phyloP scores from a whole-genome alignment of 2,329 filamentous ascomycete species.

The Pestalotiopsis sp. region DNA sequence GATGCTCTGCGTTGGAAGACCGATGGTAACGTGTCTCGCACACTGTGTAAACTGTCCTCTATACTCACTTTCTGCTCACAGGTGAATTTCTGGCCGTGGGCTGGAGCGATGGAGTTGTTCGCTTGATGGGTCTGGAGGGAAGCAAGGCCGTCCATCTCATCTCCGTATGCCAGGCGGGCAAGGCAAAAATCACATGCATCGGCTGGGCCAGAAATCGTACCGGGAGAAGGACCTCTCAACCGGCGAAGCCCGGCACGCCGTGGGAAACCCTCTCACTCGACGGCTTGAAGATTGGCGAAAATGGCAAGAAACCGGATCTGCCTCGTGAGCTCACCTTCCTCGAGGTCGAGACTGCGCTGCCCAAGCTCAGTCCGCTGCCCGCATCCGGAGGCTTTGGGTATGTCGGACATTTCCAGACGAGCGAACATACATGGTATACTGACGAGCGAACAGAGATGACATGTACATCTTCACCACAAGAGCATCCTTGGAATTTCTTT shows the following conservation, averaged over 20 bases:
- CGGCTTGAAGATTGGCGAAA: slow-evolving; percentile 29
- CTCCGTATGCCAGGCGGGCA: slow-evolving; percentile 47
- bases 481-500: slow-evolving; percentile 70
- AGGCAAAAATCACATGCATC: slow-evolving; percentile 52
- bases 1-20: slow-evolving; percentile 66
- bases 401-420: slow-evolving; percentile 28
- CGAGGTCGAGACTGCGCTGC: slow-evolving; percentile 76
- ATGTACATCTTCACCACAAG: slow-evolving; percentile 69
- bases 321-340: slow-evolving; percentile 73
- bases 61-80: slow-evolving; percentile 34
- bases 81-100: slow-evolving; percentile 79
- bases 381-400: slow-evolving; percentile 65
- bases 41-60: not conserved
- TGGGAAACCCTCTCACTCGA: slow-evolving; percentile 34
- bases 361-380: slow-evolving; percentile 74
- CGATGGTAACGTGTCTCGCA: slow-evolving; percentile 58
- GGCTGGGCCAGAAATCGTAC: slow-evolving; percentile 54
- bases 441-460: slow-evolving; percentile 50
- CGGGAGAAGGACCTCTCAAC: slow-evolving; percentile 26
- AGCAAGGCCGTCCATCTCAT: slow-evolving; percentile 81
- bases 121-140: slow-evolving; percentile 77
- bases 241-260: slow-evolving; percentile 18
- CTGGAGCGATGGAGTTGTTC: slow-evolving; percentile 80
- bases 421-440: slow-evolving; percentile 17
- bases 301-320: slow-evolving; percentile 52